Evolutionary conservation across 345 rosid genomes (phyloP), one percentile per base, ranked within the genome.

Genomic region (Lumnitzera racemosa): DNA sequence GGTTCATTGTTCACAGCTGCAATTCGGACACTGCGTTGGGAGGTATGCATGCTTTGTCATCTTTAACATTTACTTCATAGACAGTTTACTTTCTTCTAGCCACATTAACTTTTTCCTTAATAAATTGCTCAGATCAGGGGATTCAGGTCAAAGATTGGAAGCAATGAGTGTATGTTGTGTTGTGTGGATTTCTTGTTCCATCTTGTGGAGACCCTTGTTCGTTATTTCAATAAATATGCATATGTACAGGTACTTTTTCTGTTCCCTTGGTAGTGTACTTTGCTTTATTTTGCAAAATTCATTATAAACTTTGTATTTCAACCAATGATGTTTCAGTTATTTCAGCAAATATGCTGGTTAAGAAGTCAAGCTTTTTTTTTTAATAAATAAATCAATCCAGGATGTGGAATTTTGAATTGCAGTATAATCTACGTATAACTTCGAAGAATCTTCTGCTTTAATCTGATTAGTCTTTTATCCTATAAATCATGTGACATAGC

Each of bases 1-100:
- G 99, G 99, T 8, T 94, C 97, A 24, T 91, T 94, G 66, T 94
- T 94, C 68, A 94, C 99, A 46, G 96, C 97, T 63, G 95, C 97
- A 51, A 90, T 94, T 64, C 78, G 99, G 69, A 94, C 96, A 55
- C 70, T 90, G 71, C 86, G 97, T 24, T 94, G 99, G 97, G 94
- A 90, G 99, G 99, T 88, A 78, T 23, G 15, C 16, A 57, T 24
- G 49, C 48, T 23, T 13, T 17, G 13, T 25, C 13, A 47, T 12
- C 17, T 8, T 62, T 15, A 49, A 11, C 23, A 15, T 46, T 51
- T 20, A 52, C 25, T 15, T 11, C 12, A 13, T 17, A 16, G 16
- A 17, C 24, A 23, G 25, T 52, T 52, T 23, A 16, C 11, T 52
- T 23, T 11, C 20, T 25, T 16, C 12, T 23, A 23, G 3, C 10